Conservation (phyloP, 352 stramenopile species). For the Salisapilia sapeloensis region DNA sequence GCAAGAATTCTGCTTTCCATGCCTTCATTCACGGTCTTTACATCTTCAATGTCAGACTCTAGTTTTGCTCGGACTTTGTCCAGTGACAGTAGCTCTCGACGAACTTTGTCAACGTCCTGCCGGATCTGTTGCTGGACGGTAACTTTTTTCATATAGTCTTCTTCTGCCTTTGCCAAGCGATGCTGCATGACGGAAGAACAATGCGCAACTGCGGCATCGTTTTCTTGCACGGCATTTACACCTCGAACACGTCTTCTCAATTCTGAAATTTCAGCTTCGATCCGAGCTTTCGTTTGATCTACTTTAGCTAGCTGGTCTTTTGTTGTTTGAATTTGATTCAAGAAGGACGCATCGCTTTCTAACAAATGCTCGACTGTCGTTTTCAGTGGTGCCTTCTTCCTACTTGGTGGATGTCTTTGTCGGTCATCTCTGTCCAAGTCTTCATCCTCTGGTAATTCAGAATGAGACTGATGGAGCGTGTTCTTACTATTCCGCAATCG, state of each 20-base stretch:
- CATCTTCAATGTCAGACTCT: constrained; percentile 34
- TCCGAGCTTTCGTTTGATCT: constrained; percentile 16
- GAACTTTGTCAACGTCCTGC: constrained; percentile 33
- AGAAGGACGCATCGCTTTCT: constrained; percentile 42
- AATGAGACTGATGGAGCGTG: no score
- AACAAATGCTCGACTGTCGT: constrained; percentile 43
- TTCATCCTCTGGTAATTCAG: not conserved
- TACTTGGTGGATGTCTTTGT: constrained; percentile 1
- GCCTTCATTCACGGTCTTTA: constrained; percentile 13
- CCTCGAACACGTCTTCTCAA: constrained; percentile 35
- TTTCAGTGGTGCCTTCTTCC: constrained; percentile 5
- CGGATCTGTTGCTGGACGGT: constrained; percentile 43
- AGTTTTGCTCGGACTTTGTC: constrained; percentile 40
- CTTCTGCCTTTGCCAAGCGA: constrained; percentile 44
- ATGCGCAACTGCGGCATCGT: constrained; percentile 55
- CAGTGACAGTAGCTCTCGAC: constrained; percentile 35
- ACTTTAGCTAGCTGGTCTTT: constrained; percentile 36
- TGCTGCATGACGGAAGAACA: constrained; percentile 63
- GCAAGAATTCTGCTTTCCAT: constrained; percentile 27
- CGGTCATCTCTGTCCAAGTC: not conserved
- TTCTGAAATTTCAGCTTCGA: constrained; percentile 26
- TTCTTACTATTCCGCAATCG: no score
- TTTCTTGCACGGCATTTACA: constrained; percentile 59
- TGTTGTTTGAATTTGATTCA: constrained; percentile 31
- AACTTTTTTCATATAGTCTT: constrained; percentile 67